These are phyloP conservation scores for Aspergillus felis DNA, from an alignment of 2,329 filamentous ascomycete species.

Conservation along the genomic window DNA sequence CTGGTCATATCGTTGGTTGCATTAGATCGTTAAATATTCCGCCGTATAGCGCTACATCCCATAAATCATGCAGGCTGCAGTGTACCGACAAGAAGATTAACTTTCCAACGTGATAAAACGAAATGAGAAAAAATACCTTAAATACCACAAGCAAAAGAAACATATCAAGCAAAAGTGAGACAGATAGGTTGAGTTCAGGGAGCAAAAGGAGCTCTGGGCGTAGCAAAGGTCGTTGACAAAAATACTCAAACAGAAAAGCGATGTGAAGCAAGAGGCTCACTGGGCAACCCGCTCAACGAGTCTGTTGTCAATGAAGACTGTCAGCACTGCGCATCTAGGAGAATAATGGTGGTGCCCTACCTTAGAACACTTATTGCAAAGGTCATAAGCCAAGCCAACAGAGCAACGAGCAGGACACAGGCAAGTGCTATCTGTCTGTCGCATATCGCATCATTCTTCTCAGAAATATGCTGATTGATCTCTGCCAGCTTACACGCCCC, in stretches of 20 bases:
- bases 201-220: background rate
- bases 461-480: conserved; percentile 31
- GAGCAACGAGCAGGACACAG: conserved; percentile 71
- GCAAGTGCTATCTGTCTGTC: conserved; percentile 66
- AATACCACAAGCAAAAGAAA: background rate
- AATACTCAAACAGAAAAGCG: background rate
- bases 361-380: conserved; percentile 82
- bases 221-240: background rate
- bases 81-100: background rate
- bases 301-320: conserved; percentile 17
- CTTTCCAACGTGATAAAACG: background rate
- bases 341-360: conserved; percentile 28
- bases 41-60: background rate
- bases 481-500: conserved; percentile 54
- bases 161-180: background rate
- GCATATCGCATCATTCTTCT: conserved; percentile 51
- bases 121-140: background rate
- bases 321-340: conserved; percentile 22
- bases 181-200: background rate
- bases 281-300: conserved; percentile 37
- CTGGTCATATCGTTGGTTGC: background rate
- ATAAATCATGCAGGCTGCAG: background rate
- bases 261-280: conserved; percentile 5
- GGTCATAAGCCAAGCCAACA: conserved; percentile 86
- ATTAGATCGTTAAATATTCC: background rate